Base-by-base conservation (phyloP, 208 protist species). In the Angomonas ambiguus region DNA sequence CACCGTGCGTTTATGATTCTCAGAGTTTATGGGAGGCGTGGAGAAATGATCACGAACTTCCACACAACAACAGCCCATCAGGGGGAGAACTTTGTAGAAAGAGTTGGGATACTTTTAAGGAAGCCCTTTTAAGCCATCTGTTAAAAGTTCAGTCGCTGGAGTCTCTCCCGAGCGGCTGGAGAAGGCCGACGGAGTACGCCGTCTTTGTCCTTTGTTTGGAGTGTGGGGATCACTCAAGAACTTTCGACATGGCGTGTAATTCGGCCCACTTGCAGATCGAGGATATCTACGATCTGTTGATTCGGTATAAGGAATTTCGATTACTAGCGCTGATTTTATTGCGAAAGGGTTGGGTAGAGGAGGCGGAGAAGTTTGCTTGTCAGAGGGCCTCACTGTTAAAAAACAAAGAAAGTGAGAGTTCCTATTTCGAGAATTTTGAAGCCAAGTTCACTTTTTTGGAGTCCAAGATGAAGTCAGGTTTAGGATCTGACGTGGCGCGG, bases 261-360 rank as follows among this genome's bases (percentile, higher is more conserved):
- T 62, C 68, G 31, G 42, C 33, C 1, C 71, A 62, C 6, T 51
- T 95, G 31, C 32, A 35, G 8, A 48, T 92, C 11, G 72, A 80
- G 58, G 89, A 95, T 58, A 84, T 75, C 51, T 83, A 81, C 35
- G 82, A 87, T 38, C 41, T 92, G 60, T 80, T 95, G n/a, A 38
- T 6, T 8, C 33, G 67, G 13, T 41, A 88, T 28, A 60, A 61
- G 6, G 85, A 95, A 70, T 82, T 80, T 62, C 80, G 85, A 6
- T 67, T 95, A 25, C 65, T 95, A n/a, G 86, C 85, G 3, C 57
- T 82, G 64, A 65, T 92, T 48, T 66, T 86, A n/a, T 82, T 81
- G 62, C 77, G 76, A 25, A 31, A 55, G 11, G 83, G 84, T n/a
- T n/a, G n/a, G n/a, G n/a, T n/a, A n/a, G n/a, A n/a, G n/a, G n/a